phyloP scores from a whole-genome alignment of 2,329 filamentous ascomycete genomes.

The Penicillium glabrum region DNA sequence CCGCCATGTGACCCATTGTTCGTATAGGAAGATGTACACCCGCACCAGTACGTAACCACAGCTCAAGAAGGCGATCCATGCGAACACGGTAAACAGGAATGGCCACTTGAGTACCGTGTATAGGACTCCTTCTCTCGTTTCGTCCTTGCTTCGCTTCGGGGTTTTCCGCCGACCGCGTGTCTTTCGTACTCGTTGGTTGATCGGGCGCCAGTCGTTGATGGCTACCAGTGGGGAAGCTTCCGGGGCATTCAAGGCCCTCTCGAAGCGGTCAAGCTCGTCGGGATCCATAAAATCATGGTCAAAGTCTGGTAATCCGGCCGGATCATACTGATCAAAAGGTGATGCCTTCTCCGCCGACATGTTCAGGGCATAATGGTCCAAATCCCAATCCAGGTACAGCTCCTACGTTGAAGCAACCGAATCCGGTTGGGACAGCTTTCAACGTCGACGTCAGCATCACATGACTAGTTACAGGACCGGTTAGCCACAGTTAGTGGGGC shows the following conservation, averaged over 20 bases:
- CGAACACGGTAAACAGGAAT: constrained; percentile 73
- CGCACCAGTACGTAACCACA: constrained; percentile 76
- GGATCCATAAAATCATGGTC: constrained; percentile 73
- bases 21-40: constrained; percentile 88
- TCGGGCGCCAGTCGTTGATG: constrained; percentile 92
- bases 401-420: neutral
- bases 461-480: constrained; percentile 2
- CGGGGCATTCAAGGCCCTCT: constrained; percentile 76
- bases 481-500: constrained; percentile 9
- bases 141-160: constrained; percentile 68
- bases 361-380: constrained; percentile 25
- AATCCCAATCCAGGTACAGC: neutral
- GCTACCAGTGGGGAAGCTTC: constrained; percentile 78
- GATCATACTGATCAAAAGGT: constrained; percentile 62
- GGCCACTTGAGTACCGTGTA: constrained; percentile 93
- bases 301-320: constrained; percentile 71
- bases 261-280: constrained; percentile 75
- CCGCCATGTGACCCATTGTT: constrained; percentile 87
- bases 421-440: constrained; percentile 18
- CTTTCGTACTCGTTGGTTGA: constrained; percentile 68
- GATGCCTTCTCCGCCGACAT: constrained; percentile 31
- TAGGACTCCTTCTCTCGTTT: constrained; percentile 90
- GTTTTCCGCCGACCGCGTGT: constrained; percentile 45
- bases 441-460: constrained; percentile 21
- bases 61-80: constrained; percentile 75